Evolutionary conservation across 805 yeast species (phyloP).

Genomic region (Ogataea salicorniae): DNA sequence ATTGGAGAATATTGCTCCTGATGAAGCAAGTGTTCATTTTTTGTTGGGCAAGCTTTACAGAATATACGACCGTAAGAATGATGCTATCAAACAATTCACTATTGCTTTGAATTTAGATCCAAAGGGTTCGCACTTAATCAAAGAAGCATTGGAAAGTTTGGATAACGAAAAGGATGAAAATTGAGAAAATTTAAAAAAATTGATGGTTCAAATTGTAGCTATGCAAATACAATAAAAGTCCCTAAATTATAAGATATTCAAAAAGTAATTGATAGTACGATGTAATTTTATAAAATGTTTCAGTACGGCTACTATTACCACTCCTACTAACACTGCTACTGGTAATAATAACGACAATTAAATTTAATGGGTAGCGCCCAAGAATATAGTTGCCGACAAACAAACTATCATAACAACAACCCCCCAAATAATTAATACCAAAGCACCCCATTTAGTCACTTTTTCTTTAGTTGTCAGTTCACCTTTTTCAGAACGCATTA

Average conservation of each 20-base stretch:
- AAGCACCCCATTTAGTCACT: constrained; percentile 41
- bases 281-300: no score
- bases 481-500: constrained; percentile 46
- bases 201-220: background rate
- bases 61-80: constrained; percentile 63
- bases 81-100: constrained; percentile 82
- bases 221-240: background rate
- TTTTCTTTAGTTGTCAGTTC: constrained; percentile 23
- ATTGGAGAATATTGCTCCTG: constrained; percentile 76
- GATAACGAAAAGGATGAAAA: constrained; percentile 17
- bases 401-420: constrained; percentile 66
- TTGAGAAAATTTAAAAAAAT: constrained; percentile 10
- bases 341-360: no score
- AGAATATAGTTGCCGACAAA: constrained; percentile 32
- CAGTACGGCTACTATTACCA: no score
- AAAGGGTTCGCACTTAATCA: constrained; percentile 78
- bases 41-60: constrained; percentile 83
- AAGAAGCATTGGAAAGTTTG: constrained; percentile 70
- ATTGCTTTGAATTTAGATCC: constrained; percentile 89
- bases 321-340: no score
- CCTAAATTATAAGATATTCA: no score
- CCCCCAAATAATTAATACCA: constrained; percentile 64
- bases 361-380: constrained; percentile 27
- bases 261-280: no score
- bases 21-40: constrained; percentile 91